Percentiles rank a stretch among this genome's conserved stretches.
Conservation (phyloP, 2,329 filamentous ascomycete species). For the Chaetomium sp. region DNA sequence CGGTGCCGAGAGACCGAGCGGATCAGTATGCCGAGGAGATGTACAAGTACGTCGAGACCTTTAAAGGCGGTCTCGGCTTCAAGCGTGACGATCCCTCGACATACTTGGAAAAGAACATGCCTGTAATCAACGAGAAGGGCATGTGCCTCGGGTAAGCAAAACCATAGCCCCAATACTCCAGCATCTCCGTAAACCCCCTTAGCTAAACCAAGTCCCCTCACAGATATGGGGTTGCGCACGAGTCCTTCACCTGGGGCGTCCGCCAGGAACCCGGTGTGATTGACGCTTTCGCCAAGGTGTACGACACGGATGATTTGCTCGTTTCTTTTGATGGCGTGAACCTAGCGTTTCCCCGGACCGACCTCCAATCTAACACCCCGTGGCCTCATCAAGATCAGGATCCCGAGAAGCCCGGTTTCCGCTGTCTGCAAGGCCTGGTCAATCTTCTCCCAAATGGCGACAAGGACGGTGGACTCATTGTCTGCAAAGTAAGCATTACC, state of each 20-base stretch:
- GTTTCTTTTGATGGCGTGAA: constrained; percentile 12
- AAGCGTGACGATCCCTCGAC: constrained; percentile 15
- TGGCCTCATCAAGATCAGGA: constrained; percentile 13
- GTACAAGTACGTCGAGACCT: constrained; percentile 13
- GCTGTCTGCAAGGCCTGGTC: constrained; percentile 14
- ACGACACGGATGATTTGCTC: constrained; percentile 14
- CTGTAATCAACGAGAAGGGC: constrained; percentile 15
- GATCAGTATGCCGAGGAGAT: constrained; percentile 14
- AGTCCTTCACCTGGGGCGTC: constrained; percentile 13
- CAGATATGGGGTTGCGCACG: constrained; percentile 16
- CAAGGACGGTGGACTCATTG: constrained; percentile 11
- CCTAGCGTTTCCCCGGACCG: constrained; percentile 7
- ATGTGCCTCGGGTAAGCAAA: constrained; percentile 9
- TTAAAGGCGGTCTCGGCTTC: constrained; percentile 12
- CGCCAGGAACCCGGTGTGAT: constrained; percentile 13
- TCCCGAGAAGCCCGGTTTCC: constrained; percentile 16
- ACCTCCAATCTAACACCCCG: constrained; percentile 12
- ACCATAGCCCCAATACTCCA: neutral
- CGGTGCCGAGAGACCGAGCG: constrained; percentile 8
- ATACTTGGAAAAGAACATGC: constrained; percentile 7
- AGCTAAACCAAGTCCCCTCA: neutral
- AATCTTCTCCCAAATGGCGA: constrained; percentile 10
- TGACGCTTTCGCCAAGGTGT: constrained; percentile 14
- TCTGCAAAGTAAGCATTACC: constrained; percentile 9
- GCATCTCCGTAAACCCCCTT: neutral